A percentile compares a stretch with the other conserved stretches of the same genome.
Conservation (phyloP, 352 stramenopile species). For the Pythium biforme region DNA sequence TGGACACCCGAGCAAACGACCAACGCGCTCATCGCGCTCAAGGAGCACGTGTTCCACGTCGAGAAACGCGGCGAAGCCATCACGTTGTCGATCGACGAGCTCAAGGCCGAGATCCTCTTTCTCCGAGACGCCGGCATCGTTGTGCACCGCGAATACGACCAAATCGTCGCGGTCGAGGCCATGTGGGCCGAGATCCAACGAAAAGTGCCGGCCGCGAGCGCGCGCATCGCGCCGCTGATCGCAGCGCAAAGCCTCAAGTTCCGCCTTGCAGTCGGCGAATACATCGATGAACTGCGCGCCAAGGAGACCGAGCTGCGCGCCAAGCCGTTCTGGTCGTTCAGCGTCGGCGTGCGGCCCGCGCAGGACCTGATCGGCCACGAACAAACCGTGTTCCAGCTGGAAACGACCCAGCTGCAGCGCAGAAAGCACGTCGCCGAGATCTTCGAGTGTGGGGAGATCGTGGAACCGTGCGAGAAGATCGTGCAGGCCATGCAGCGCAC, state of each 20-base stretch:
- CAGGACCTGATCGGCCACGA: constrained; percentile 47
- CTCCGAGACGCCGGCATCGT: constrained; percentile 57
- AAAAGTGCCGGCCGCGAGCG: constrained; percentile 63
- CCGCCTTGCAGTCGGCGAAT: constrained; percentile 74
- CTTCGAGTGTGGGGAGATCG: constrained; percentile 90
- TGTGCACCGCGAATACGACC: constrained; percentile 55
- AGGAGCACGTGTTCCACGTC: constrained; percentile 77
- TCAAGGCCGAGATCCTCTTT: constrained; percentile 64
- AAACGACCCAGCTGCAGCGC: constrained; percentile 38
- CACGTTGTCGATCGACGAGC: constrained; percentile 58
- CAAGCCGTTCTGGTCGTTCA: constrained; percentile 67
- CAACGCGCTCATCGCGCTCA: constrained; percentile 62
- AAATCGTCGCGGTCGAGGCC: constrained; percentile 47
- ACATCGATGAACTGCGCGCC: constrained; percentile 72
- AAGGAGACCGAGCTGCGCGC: constrained; percentile 53
- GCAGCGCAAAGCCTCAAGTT: constrained; percentile 60
- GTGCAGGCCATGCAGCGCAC: constrained; percentile 75
- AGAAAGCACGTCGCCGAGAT: constrained; percentile 91
- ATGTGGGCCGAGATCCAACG: constrained; percentile 64
- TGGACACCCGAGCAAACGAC: constrained; percentile 67
- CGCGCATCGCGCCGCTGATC: constrained; percentile 66
- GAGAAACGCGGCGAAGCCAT: constrained; percentile 73
- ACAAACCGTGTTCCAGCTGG: constrained; percentile 32
- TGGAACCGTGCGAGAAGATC: constrained; percentile 77
- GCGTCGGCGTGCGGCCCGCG: constrained; percentile 39